Evolutionary conservation across 1,284 basidiomycete genomes (phyloP).

Genomic region (Ceraceosorus guamensis): DNA sequence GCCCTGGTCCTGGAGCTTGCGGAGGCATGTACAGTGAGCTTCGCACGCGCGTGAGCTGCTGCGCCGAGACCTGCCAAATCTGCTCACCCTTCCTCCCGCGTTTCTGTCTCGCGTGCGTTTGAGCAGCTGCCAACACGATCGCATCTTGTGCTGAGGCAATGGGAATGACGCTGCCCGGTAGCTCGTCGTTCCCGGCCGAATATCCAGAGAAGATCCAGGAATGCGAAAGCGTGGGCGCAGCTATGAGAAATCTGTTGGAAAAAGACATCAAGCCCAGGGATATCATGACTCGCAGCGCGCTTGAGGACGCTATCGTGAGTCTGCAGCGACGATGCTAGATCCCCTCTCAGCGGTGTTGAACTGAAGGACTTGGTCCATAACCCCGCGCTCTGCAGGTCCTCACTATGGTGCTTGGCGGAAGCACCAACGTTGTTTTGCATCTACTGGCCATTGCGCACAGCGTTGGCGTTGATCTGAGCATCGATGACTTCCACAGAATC

Average conservation of each 20-base stretch:
- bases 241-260: conserved; percentile 44
- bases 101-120: not conserved
- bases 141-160: conserved; percentile 45
- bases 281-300: conserved; percentile 43
- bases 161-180: conserved; percentile 47
- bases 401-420: conserved; percentile 47
- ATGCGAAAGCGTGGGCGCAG: conserved; percentile 34
- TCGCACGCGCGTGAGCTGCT: not conserved
- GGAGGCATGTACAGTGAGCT: conserved; percentile 44
- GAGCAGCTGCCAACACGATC: conserved; percentile 45
- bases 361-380: not conserved
- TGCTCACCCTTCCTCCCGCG: not conserved
- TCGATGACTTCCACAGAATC: conserved; percentile 47
- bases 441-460: conserved; percentile 45
- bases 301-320: conserved; percentile 42
- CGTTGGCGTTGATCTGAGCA: conserved; percentile 36
- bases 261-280: conserved; percentile 45
- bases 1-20: conserved; percentile 46
- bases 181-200: conserved; percentile 43
- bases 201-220: conserved; percentile 44
- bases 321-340: too few relatives aligned
- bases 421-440: conserved; percentile 45
- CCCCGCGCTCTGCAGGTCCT: conserved; percentile 8
- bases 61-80: not conserved
- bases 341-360: too few relatives aligned